A percentile compares a stretch with the other conserved stretches of the same genome.
These are phyloP conservation scores for Curvularia sp. DNA, from an alignment of 2,329 filamentous ascomycete species.

Conservation along the genomic window DNA sequence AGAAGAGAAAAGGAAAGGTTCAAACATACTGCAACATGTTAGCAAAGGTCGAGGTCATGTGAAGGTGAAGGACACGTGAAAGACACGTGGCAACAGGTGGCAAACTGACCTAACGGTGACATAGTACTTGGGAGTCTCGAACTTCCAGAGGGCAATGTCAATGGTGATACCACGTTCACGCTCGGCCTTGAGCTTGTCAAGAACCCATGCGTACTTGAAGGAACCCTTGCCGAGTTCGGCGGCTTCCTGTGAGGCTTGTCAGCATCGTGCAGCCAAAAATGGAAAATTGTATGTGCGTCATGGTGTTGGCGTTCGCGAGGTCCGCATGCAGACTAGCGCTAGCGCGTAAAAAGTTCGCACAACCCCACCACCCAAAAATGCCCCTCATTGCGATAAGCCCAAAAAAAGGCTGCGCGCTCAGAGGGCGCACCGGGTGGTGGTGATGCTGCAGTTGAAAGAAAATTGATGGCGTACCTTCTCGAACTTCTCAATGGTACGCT, in stretches of 20 bases:
- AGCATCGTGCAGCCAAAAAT: constrained; percentile 32
- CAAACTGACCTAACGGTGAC: constrained; percentile 61
- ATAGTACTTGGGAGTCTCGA: constrained; percentile 97
- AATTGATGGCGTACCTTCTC: constrained; percentile 80
- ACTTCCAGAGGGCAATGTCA: constrained; percentile 99
- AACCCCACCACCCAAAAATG: constrained; percentile 50
- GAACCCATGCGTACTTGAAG: constrained; percentile 99
- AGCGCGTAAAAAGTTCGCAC: constrained; percentile 48
- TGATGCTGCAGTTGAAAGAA: constrained; percentile 22
- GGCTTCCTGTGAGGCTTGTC: constrained; percentile 74
- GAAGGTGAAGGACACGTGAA: too few species aligned
- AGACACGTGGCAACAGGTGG: too few species aligned
- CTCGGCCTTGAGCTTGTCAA: constrained; percentile 99
- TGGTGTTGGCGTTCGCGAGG: constrained; percentile 42
- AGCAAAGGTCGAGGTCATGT: too few species aligned
- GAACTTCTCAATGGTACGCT: constrained; percentile 99
- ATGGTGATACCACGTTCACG: constrained; percentile 99
- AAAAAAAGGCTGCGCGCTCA: constrained; percentile 40
- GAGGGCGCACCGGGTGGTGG: constrained; percentile 26
- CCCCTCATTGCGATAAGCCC: constrained; percentile 47
- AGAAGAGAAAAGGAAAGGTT: too few species aligned
- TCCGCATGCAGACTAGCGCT: constrained; percentile 43
- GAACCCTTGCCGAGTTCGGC: constrained; percentile 99
- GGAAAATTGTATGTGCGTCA: constrained; percentile 38
- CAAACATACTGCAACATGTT: too few species aligned